Percentiles rank a stretch among this genome's conserved stretches.
These are phyloP conservation scores for Peronospora destructor DNA, from an alignment of 352 stramenopile genomes.

Conservation along the genomic window DNA sequence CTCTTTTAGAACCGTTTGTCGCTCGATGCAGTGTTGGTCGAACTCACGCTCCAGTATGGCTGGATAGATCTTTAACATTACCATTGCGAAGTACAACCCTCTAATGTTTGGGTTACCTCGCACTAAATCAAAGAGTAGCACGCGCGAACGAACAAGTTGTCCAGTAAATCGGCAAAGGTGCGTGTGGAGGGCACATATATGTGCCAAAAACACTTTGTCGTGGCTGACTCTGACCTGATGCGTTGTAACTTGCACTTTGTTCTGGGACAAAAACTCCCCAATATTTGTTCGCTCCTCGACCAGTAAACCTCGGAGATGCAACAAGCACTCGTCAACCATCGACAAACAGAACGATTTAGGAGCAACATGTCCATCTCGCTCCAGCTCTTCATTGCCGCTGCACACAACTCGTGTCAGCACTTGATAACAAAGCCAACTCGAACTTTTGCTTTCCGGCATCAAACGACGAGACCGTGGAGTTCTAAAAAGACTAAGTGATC, in stretches of 20 bases:
- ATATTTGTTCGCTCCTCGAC: slow-evolving; percentile 13
- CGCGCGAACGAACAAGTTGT: slow-evolving; percentile 22
- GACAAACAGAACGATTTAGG: slow-evolving; percentile 1
- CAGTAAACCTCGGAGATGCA: slow-evolving; percentile 17
- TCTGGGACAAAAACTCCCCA: slow-evolving; percentile 9
- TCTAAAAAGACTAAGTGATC: slow-evolving; percentile 24
- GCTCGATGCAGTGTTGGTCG: slow-evolving; percentile 25
- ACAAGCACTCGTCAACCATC: slow-evolving; percentile 26
- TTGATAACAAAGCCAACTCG: slow-evolving; percentile 26
- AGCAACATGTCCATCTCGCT: not conserved
- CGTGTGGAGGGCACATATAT: slow-evolving; percentile 36
- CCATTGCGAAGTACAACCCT: slow-evolving; percentile 34
- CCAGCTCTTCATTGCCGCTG: not conserved
- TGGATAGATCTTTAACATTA: slow-evolving; percentile 33
- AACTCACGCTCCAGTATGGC: slow-evolving; percentile 29
- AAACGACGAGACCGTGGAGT: slow-evolving; percentile 24
- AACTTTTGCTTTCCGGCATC: slow-evolving; percentile 15
- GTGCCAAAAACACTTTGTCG: slow-evolving; percentile 37
- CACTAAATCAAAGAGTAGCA: slow-evolving; percentile 44
- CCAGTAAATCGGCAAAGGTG: slow-evolving; percentile 25
- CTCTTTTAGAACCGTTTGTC: slow-evolving; percentile 21
- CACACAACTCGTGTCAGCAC: slow-evolving; percentile 19
- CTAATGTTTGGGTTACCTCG: slow-evolving; percentile 34
- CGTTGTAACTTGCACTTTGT: not conserved
- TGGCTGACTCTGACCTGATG: slow-evolving; percentile 19